Evolutionary conservation across 305 asterid species (phyloP), one percentile per base, ranked within the genome.

Genomic region (Caryopteris hybrid): DNA sequence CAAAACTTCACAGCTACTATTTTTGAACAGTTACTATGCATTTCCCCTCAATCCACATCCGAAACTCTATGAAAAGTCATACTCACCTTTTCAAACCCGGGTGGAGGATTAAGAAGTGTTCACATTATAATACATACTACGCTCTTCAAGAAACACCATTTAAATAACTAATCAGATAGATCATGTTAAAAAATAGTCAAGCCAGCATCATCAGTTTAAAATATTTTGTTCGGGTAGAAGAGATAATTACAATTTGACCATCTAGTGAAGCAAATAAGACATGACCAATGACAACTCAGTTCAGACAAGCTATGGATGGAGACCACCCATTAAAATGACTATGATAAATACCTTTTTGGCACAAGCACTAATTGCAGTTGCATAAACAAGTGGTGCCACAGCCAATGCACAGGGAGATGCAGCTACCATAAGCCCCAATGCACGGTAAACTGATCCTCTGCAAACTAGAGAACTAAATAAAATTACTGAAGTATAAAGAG

Each of bases 321-420:
- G 20, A 62, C 52, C 72, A 39, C 8, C 48, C 6, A 31, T 50
- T 55, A 72, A 54, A 42, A 45, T 39, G 27, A 58, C 18, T 42
- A 57, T 6, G 69, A 72, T 0, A 64, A 66, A 5, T 83, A 95
- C 99, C 99, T 88, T 88, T 78, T 68, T 95, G 62, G 99, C 98
- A 78, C 99, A 95, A 62, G 99, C 94, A 84, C 99, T 95, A 71
- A 95, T 88, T 76, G 99, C 97, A 22, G 97, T 95, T 72, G 95
- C 98, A 81, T 95, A 95, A 17, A 91, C 97, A 74, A 95, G 73
- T 58, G 99, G 98, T 38, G 99, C 94, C 50, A 89, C 98, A 76
- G 98, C 99, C 77, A 92, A 80, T 11, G 99, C 98, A 77, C 99
- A 95, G 41, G 99, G 99, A 76, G 99, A 95, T 60, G 98, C 99